Conservation (phyloP, 2,329 filamentous ascomycete species). For the Penicillium verrucosum region DNA sequence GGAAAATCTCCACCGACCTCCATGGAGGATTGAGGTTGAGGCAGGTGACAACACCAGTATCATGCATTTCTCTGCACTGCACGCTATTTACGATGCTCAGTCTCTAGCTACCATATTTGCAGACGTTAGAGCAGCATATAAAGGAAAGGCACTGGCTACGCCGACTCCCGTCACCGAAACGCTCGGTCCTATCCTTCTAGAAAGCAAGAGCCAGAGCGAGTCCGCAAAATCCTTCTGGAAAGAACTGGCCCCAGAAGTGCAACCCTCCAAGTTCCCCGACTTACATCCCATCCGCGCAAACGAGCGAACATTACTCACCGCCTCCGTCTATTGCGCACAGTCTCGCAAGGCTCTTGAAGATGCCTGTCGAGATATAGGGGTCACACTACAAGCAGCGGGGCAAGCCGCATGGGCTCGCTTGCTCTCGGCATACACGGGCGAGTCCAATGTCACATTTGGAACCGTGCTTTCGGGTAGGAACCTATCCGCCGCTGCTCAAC, state of each 20-base stretch:
- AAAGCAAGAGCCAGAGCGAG: conserved; percentile 30
- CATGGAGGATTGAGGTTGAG: conserved; percentile 61
- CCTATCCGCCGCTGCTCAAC: conserved; percentile 55
- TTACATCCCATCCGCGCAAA: conserved; percentile 60
- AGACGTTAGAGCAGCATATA: conserved; percentile 52
- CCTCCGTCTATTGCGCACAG: conserved; percentile 38
- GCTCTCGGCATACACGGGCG: conserved; percentile 72
- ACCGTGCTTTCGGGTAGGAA: conserved; percentile 73
- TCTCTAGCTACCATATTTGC: conserved; percentile 65
- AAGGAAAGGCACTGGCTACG: conserved; percentile 21
- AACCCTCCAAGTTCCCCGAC: conserved; percentile 70
- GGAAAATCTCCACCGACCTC: conserved; percentile 51
- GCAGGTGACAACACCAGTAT: conserved; percentile 23
- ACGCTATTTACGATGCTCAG: conserved; percentile 81
- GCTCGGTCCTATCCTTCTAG: conserved; percentile 46
- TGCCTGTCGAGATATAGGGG: conserved; percentile 55
- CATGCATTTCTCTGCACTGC: conserved; percentile 62
- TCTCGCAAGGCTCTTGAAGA: conserved; percentile 51
- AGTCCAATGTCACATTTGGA: conserved; percentile 71
- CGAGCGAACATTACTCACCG: conserved; percentile 33
- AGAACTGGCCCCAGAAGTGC: conserved; percentile 49
- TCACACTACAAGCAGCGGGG: conserved; percentile 72
- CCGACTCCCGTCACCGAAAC: conserved; percentile 38
- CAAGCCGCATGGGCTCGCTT: conserved; percentile 77
- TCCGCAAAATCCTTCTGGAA: conserved; percentile 61